phyloP scores from a whole-genome alignment of 2,329 filamentous ascomycete genomes.

The Diaporthe destruens region DNA sequence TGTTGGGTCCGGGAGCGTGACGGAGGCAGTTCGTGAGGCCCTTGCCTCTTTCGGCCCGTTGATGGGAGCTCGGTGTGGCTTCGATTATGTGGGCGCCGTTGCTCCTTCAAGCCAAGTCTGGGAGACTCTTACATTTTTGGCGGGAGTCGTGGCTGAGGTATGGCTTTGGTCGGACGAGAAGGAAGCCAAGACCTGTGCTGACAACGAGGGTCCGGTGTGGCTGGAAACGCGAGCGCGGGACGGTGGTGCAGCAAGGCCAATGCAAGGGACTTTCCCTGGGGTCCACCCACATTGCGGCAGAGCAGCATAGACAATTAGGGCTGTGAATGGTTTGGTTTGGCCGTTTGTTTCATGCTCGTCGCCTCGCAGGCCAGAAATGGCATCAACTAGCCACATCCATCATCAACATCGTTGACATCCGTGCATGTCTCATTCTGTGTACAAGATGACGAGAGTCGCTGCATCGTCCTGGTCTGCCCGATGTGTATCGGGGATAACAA shows the following conservation, averaged over 20 bases:
- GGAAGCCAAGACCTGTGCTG: slow-evolving; percentile 26
- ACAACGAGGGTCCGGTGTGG: slow-evolving; percentile 36
- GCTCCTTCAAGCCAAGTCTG: slow-evolving; percentile 29
- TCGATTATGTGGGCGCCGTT: slow-evolving; percentile 8
- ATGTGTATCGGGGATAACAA: neutral
- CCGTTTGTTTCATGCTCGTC: slow-evolving; percentile 3
- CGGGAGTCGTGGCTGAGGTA: slow-evolving; percentile 34
- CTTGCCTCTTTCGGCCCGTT: slow-evolving; percentile 35
- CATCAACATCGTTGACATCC: neutral
- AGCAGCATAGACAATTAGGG: neutral
- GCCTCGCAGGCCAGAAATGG: slow-evolving; percentile 2
- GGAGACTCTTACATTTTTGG: neutral
- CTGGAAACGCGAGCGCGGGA: neutral
- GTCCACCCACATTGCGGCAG: neutral
- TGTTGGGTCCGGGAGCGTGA: slow-evolving; percentile 10
- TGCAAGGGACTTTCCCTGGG: slow-evolving; percentile 34
- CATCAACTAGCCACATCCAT: neutral
- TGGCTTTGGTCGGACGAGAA: slow-evolving; percentile 31
- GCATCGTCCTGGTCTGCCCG: neutral
- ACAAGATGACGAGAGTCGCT: slow-evolving; percentile 7
- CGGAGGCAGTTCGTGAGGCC: slow-evolving; percentile 30
- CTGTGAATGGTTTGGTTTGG: neutral
- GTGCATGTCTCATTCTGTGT: slow-evolving; percentile 14
- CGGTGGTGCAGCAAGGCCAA: slow-evolving; percentile 12
- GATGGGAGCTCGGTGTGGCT: slow-evolving; percentile 12